Evolutionary conservation across 768 basidiomycete genomes (phyloP).

Genomic region (Hemileccinum rubropunctum): DNA sequence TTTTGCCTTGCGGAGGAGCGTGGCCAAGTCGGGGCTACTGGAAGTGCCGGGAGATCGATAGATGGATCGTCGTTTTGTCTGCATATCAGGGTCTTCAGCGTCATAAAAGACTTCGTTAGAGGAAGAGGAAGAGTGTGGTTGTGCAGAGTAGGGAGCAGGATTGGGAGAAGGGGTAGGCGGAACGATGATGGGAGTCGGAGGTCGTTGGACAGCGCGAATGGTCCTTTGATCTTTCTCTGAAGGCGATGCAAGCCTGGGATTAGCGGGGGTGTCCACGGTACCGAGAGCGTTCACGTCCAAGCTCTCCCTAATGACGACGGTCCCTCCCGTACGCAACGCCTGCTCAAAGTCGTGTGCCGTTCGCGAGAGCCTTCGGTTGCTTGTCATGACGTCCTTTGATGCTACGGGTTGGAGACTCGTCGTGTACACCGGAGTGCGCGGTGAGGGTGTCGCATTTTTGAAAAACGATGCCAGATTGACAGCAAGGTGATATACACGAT

Average conservation of each 20-base stretch:
- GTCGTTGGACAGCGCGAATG: slow-evolving; percentile 39
- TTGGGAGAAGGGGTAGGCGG: slow-evolving; percentile 68
- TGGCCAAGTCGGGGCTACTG: slow-evolving; percentile 89
- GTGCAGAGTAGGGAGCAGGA: slow-evolving; percentile 10
- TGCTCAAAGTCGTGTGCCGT: slow-evolving; percentile 83
- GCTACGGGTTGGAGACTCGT: slow-evolving; percentile 55
- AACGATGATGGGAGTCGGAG: slow-evolving; percentile 59
- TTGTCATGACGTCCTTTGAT: slow-evolving; percentile 43
- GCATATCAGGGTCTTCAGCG: slow-evolving; percentile 62
- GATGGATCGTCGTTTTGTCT: slow-evolving; percentile 78
- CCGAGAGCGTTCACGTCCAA: slow-evolving; percentile 69
- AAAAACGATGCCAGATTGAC: slow-evolving; percentile 68
- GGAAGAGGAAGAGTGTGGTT: slow-evolving; percentile 42
- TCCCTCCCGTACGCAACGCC: slow-evolving; percentile 63
- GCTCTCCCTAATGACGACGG: slow-evolving; percentile 68
- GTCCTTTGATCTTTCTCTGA: slow-evolving; percentile 35
- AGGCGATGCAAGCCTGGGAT: slow-evolving; percentile 37
- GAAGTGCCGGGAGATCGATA: slow-evolving; percentile 88
- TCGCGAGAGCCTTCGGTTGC: slow-evolving; percentile 59
- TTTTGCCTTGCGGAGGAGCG: slow-evolving; percentile 80
- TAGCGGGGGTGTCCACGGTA: slow-evolving; percentile 40
- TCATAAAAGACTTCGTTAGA: slow-evolving; percentile 62
- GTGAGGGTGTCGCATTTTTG: slow-evolving; percentile 46
- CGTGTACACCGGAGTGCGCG: slow-evolving; percentile 46
- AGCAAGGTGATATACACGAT: not conserved